phyloP scores from a whole-genome alignment of 2,329 filamentous ascomycete genomes.

The Chaetomiaceae sp. region DNA sequence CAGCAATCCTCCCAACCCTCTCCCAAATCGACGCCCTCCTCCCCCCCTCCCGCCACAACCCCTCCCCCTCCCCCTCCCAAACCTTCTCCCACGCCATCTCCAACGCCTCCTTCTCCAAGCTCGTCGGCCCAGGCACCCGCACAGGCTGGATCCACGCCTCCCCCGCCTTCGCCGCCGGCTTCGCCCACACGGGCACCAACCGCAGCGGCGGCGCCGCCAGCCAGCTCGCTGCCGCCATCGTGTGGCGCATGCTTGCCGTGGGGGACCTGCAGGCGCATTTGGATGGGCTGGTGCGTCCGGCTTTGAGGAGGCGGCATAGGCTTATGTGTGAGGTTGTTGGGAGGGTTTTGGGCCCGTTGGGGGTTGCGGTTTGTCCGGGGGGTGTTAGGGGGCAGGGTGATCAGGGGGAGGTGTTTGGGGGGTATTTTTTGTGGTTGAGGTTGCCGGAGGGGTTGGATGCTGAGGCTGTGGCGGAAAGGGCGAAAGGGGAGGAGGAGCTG shows the following conservation, averaged over 20 bases:
- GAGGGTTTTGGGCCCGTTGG: constrained; percentile 56
- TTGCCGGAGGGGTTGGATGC: constrained; percentile 52
- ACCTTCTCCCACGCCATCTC: constrained; percentile 74
- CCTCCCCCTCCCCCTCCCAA: constrained; percentile 48
- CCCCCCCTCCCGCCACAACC: constrained; percentile 42
- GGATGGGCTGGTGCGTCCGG: constrained; percentile 38
- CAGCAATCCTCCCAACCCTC: constrained; percentile 62
- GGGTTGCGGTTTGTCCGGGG: constrained; percentile 39
- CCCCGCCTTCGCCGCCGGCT: constrained; percentile 45
- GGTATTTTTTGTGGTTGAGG: constrained; percentile 80
- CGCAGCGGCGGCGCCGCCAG: constrained; percentile 54
- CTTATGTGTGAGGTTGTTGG: constrained; percentile 56
- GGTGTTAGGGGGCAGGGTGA: not conserved
- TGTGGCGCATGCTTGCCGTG: constrained; percentile 43
- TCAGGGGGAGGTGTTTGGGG: constrained; percentile 56
- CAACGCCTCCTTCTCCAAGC: constrained; percentile 89
- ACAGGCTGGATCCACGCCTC: constrained; percentile 86
- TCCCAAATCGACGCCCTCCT: constrained; percentile 72
- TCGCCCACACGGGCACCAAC: constrained; percentile 50
- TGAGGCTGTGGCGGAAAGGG: constrained; percentile 50
- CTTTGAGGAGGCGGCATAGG: constrained; percentile 41
- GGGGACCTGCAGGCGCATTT: constrained; percentile 44
- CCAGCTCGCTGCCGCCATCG: constrained; percentile 46
- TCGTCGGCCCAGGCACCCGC: constrained; percentile 72
- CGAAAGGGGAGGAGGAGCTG: constrained; percentile 59